Percentiles rank a stretch among this genome's conserved stretches.
Evolutionary conservation across 306 rosid species (phyloP).

Genomic region (Corylus avellana): DNA sequence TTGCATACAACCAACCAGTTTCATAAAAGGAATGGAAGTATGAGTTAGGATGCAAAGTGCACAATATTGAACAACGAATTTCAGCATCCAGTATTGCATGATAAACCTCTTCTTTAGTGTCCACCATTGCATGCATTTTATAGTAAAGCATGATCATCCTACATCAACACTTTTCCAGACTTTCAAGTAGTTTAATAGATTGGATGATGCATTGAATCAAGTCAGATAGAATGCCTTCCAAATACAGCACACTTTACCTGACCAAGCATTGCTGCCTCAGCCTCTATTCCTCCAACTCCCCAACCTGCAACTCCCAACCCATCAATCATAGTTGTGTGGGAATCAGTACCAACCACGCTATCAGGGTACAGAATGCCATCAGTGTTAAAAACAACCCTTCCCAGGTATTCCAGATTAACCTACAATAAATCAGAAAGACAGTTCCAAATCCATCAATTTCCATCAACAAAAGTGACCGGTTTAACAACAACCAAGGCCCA

Average conservation of each 20-base stretch:
- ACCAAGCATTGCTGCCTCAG: conserved; percentile 19
- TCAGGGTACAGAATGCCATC: conserved; percentile 17
- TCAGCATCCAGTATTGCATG: neutral
- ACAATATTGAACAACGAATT: neutral
- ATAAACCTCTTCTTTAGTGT: neutral
- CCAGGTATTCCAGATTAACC: conserved; percentile 20
- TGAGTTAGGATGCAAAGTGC: neutral
- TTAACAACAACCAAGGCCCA: neutral
- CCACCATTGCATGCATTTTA: neutral
- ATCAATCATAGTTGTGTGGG: conserved; percentile 22
- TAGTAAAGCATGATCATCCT: neutral
- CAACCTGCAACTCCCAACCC: conserved; percentile 20
- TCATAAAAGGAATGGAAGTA: neutral
- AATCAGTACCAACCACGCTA: conserved; percentile 24
- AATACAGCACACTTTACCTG: conserved; percentile 2
- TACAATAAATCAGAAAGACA: neutral
- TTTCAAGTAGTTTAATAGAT: neutral
- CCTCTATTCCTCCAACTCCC: conserved; percentile 19
- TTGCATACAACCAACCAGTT: neutral
- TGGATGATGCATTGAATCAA: neutral
- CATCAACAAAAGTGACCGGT: neutral
- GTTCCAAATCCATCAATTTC: conserved; percentile 3
- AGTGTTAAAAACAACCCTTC: conserved; percentile 14
- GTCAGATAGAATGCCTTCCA: neutral
- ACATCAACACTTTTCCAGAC: neutral